These are phyloP conservation scores for Mycena olivaceomarginata DNA, from an alignment of 768 basidiomycete genomes.

Conservation along the genomic window DNA sequence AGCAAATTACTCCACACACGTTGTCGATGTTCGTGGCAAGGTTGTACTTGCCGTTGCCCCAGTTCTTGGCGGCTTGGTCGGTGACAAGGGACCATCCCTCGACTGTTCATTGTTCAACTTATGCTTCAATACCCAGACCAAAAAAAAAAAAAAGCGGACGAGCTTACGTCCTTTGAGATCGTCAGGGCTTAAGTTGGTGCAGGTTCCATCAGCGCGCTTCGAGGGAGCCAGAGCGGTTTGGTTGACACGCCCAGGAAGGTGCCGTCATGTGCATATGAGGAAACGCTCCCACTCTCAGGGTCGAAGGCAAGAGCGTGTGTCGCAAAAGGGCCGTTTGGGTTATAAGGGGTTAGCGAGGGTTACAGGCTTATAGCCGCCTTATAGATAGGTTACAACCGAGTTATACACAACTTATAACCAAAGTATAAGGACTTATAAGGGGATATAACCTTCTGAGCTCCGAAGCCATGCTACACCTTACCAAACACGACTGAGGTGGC, in stretches of 20 bases:
- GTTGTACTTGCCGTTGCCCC: slow-evolving; percentile 25
- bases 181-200: slow-evolving; percentile 19
- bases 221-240: not conserved
- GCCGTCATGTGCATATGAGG: slow-evolving; percentile 16
- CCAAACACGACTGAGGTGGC: too few relatives aligned
- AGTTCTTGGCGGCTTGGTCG: slow-evolving; percentile 20
- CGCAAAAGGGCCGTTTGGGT: too few relatives aligned
- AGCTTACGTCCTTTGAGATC: slow-evolving; percentile 31
- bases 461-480: too few relatives aligned
- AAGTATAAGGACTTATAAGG: too few relatives aligned
- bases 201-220: slow-evolving; percentile 25
- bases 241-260: slow-evolving; percentile 26
- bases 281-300: slow-evolving; percentile 23
- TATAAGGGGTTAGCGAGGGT: too few relatives aligned
- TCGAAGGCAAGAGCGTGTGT: slow-evolving; percentile 33
- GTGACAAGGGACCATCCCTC: slow-evolving; percentile 24
- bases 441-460: too few relatives aligned
- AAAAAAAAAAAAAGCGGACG: not conserved
- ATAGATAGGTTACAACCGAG: too few relatives aligned
- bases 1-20: not conserved
- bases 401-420: too few relatives aligned
- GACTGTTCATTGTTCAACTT: slow-evolving; percentile 2
- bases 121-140: not conserved
- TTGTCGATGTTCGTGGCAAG: slow-evolving; percentile 33
- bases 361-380: too few relatives aligned